These are phyloP conservation scores for Cynanchum wilfordii DNA, from an alignment of 257 asterid species.

Conservation along the genomic window DNA sequence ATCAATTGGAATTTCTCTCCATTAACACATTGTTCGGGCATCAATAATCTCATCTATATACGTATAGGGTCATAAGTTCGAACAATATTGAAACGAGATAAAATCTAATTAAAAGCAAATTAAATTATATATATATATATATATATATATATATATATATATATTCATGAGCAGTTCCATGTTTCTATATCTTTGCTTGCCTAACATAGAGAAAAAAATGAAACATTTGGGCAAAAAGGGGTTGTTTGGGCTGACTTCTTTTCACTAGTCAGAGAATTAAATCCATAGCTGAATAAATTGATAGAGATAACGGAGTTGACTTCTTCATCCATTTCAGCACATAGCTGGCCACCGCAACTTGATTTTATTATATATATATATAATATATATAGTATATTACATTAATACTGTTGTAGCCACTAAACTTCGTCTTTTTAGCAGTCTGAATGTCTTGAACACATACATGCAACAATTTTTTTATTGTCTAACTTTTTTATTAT, in stretches of 20 bases:
- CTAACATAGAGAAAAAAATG: background rate
- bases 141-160: too few species aligned
- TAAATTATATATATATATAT: too few species aligned
- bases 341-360: background rate
- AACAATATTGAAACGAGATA: too few species aligned
- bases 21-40: too few species aligned
- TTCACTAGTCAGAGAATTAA: background rate
- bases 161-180: too few species aligned
- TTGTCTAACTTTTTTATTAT: background rate
- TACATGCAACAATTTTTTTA: background rate
- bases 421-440: background rate
- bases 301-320: conserved; percentile 8
- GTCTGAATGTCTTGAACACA: background rate
- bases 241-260: background rate
- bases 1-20: background rate
- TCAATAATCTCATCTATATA: too few species aligned
- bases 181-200: background rate
- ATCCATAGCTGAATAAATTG: background rate
- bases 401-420: too few species aligned
- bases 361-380: background rate
- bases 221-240: background rate
- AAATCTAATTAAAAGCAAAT: too few species aligned
- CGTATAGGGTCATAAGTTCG: too few species aligned
- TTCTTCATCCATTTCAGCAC: background rate
- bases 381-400: too few species aligned